Percentiles rank a stretch among this genome's conserved stretches.
These are phyloP conservation scores for Flaveria ramosissima DNA, from an alignment of 129 eudicot species.

Conservation along the genomic window DNA sequence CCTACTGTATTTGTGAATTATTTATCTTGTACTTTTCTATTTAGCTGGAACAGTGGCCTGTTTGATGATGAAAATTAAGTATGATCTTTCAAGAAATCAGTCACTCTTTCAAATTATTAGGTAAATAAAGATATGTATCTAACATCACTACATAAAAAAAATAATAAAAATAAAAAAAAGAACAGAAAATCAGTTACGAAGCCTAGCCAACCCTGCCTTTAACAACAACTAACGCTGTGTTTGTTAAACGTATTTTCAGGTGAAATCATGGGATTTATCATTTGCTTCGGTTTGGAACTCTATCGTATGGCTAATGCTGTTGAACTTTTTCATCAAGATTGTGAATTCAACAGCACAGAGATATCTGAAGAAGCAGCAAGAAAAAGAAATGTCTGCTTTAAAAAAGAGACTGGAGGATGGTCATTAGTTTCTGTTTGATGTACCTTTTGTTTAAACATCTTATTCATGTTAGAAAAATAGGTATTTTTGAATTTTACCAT, in stretches of 20 bases:
- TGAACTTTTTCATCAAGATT: conserved; percentile 80
- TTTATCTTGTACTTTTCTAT: no score
- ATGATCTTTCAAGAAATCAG: no score
- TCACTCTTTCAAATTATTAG: no score
- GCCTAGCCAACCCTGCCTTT: background rate
- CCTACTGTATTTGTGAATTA: no score
- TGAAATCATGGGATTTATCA: conserved; percentile 78
- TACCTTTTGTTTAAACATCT: background rate
- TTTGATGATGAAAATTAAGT: no score
- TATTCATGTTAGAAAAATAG: conserved; percentile 16
- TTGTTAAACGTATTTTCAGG: conserved; percentile 45
- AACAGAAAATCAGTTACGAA: background rate
- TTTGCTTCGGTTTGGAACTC: conserved; percentile 80
- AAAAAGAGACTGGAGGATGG: conserved; percentile 36
- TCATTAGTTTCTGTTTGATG: conserved; percentile 21
- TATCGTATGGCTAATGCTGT: conserved; percentile 76
- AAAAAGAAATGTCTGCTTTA: conserved; percentile 50
- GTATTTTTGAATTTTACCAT: conserved; percentile 20
- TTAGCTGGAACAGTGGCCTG: no score
- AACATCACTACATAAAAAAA: no score
- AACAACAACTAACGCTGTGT: background rate
- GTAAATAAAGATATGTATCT: no score
- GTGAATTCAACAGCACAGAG: conserved; percentile 83
- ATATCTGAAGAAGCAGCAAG: conserved; percentile 78
- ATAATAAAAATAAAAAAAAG: no score